Percentiles rank a stretch among this genome's conserved stretches.
Evolutionary conservation across 371 early-diverging fungal species (phyloP).

Genomic region (Globomyces sp.): DNA sequence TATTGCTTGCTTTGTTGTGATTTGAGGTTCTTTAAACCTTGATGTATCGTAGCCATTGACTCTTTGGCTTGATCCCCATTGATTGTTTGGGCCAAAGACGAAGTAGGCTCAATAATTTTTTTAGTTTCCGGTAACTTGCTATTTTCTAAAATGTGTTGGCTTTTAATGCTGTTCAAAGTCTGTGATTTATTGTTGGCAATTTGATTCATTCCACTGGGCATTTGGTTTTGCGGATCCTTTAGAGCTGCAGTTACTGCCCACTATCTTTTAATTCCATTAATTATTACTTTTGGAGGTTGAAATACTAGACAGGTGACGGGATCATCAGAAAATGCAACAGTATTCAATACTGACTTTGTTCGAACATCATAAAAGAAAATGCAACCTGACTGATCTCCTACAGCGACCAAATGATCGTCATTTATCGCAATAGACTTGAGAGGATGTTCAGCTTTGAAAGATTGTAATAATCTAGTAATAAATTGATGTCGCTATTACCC

Average conservation of each 20-base stretch:
- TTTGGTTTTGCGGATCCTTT: conserved; percentile 12
- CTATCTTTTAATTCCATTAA: too few species aligned
- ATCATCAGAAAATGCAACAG: conserved; percentile 8
- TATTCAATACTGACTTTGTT: conserved; percentile 7
- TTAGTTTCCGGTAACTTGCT: not conserved
- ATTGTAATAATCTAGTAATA: conserved; percentile 35
- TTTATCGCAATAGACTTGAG: conserved; percentile 28
- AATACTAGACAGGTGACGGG: conserved; percentile 25
- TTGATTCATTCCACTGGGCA: not conserved
- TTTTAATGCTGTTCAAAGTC: not conserved
- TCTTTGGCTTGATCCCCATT: too few species aligned
- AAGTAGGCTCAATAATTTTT: not conserved
- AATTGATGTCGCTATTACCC: not conserved
- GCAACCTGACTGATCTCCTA: conserved; percentile 27
- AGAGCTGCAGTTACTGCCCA: conserved; percentile 42
- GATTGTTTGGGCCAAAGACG: too few species aligned
- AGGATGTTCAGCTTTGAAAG: conserved; percentile 47
- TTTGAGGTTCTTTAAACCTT: too few species aligned
- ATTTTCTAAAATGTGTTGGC: not conserved
- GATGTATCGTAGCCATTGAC: too few species aligned
- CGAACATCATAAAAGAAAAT: conserved; percentile 32
- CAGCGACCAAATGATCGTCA: conserved; percentile 35
- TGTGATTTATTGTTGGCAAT: not conserved
- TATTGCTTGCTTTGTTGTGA: conserved; percentile 13
- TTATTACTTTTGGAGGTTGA: conserved; percentile 25